Percentiles rank a stretch among this genome's conserved stretches.
These are phyloP conservation scores for Dryas octopetala DNA, from an alignment of 306 rosid genomes.

Conservation along the genomic window DNA sequence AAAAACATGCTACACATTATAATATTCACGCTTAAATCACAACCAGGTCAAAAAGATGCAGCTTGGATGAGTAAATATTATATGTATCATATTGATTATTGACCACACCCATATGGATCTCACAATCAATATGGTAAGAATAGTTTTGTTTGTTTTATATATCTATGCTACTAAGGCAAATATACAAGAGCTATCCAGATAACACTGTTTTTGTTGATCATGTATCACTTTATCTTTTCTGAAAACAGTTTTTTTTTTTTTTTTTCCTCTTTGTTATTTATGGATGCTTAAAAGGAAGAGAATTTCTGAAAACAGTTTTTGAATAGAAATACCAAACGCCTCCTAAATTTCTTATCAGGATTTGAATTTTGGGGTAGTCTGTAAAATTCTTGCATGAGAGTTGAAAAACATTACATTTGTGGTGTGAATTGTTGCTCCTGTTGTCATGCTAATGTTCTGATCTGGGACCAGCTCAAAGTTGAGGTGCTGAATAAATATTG, in stretches of 20 bases:
- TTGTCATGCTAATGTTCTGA: slow-evolving; percentile 89
- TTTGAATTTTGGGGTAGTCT: not conserved
- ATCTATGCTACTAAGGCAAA: not conserved
- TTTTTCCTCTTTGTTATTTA: no score
- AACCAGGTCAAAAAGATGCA: not conserved
- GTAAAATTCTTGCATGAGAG: slow-evolving; percentile 1
- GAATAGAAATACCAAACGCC: no score
- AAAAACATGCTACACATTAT: not conserved
- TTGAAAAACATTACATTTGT: slow-evolving; percentile 60
- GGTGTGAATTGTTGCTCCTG: slow-evolving; percentile 98
- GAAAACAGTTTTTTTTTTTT: no score
- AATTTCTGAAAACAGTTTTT: no score
- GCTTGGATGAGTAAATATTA: not conserved
- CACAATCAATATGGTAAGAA: not conserved
- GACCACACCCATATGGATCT: not conserved
- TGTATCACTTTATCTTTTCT: no score
- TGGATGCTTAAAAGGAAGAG: no score
- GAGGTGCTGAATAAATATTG: slow-evolving; percentile 73
- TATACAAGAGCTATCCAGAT: not conserved
- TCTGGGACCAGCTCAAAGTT: slow-evolving; percentile 81
- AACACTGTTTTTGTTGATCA: not conserved
- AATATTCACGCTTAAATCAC: not conserved
- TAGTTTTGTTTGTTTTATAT: not conserved
- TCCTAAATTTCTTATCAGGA: not conserved
- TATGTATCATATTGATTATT: not conserved